phyloP scores from a whole-genome alignment of 2,329 filamentous ascomycete species.

The Fusarium globosum region DNA sequence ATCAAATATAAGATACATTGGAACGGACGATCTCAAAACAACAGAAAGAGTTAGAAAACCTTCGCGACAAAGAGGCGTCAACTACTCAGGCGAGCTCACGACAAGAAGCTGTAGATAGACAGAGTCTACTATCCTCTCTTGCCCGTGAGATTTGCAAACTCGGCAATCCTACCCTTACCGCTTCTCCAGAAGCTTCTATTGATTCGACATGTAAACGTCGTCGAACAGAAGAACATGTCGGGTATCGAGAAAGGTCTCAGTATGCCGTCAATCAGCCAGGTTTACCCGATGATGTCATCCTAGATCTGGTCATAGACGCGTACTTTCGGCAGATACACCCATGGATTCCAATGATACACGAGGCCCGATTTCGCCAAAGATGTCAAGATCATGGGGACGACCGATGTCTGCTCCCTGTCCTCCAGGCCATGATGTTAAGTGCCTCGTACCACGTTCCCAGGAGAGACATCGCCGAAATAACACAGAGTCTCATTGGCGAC shows the following conservation, averaged over 20 bases:
- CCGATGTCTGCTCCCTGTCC: not conserved
- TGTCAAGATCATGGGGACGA: conserved; percentile 14
- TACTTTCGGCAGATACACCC: conserved; percentile 36
- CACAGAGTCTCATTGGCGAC: not conserved
- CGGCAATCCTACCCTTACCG: not conserved
- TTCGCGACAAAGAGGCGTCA: not conserved
- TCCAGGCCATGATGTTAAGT: conserved; percentile 25
- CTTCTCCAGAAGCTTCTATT: not conserved
- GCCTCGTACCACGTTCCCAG: conserved; percentile 11
- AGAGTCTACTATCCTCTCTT: conserved; percentile 17
- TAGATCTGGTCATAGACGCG: conserved; percentile 25
- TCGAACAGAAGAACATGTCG: not conserved
- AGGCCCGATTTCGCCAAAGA: conserved; percentile 22
- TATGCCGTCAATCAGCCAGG: not conserved
- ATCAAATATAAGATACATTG: conserved; percentile 5
- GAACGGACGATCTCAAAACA: conserved; percentile 30
- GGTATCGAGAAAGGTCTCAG: not conserved
- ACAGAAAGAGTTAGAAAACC: conserved; percentile 6
- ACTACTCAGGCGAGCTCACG: not conserved
- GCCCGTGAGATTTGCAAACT: conserved; percentile 23
- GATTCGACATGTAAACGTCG: conserved; percentile 10
- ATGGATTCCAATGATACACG: conserved; percentile 34
- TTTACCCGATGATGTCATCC: not conserved
- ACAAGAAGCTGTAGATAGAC: not conserved
- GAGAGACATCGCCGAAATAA: not conserved